phyloP scores from a whole-genome alignment of 257 asterid species.

The Solanum medicagineum region DNA sequence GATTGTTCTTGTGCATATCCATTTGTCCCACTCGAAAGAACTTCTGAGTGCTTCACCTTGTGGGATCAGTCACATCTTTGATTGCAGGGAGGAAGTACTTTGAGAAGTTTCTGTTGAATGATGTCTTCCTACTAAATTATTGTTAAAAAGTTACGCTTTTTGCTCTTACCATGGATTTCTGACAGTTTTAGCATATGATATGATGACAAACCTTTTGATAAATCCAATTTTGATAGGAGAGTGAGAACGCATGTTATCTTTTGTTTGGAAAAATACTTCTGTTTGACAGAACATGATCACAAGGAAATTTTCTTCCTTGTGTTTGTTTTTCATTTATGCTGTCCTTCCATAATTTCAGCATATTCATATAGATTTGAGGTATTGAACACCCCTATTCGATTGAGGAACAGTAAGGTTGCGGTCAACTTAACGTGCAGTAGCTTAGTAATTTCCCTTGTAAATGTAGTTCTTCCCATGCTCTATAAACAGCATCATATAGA shows the following conservation, averaged over 20 bases:
- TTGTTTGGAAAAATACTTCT: neutral
- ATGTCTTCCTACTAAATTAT: neutral
- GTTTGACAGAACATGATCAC: neutral
- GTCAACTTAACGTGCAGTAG: neutral
- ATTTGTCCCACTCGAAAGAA: neutral
- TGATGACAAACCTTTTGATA: neutral
- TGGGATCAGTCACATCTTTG: neutral
- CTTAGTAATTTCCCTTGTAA: neutral
- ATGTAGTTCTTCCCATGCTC: neutral
- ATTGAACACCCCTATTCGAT: neutral
- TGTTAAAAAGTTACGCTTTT: neutral
- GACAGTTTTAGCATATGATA: neutral
- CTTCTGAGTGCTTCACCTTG: neutral
- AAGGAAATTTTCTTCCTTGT: neutral
- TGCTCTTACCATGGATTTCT: neutral
- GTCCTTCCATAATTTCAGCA: neutral
- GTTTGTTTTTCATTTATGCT: neutral
- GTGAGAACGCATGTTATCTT: neutral
- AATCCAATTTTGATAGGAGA: neutral
- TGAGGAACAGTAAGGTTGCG: neutral
- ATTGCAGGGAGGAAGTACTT: neutral
- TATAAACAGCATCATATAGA: neutral
- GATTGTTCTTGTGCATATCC: neutral
- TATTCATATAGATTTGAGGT: neutral
- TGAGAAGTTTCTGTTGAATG: neutral